Evolutionary conservation across 106 monocot genomes (phyloP).

Genomic region (Platanthera guangdongensis): DNA sequence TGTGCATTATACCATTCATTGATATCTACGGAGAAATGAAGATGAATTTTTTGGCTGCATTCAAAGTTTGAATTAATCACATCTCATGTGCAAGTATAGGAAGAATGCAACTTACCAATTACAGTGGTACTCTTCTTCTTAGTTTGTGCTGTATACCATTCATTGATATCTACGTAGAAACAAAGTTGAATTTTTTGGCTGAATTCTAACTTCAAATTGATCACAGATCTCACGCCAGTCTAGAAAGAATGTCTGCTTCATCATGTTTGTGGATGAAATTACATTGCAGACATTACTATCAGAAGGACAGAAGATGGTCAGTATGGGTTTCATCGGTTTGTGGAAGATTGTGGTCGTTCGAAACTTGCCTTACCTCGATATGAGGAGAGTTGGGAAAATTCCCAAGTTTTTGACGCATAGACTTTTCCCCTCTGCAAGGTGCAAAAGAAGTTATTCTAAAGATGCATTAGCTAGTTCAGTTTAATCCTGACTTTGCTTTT

Average conservation of each 20-base stretch:
- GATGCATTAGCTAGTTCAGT: neutral
- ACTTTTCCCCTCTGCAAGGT: conserved; percentile 90
- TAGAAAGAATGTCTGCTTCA: conserved; percentile 81
- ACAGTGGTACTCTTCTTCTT: neutral
- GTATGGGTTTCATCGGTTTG: conserved; percentile 60
- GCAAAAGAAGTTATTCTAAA: conserved; percentile 2
- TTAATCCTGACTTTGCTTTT: neutral
- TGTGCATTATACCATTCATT: conserved; percentile 1
- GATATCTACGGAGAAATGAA: neutral
- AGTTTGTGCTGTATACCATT: neutral
- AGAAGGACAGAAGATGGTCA: conserved; percentile 72
- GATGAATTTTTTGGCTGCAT: neutral
- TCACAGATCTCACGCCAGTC: conserved; percentile 74
- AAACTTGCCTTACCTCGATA: conserved; percentile 72
- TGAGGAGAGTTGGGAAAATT: conserved; percentile 89
- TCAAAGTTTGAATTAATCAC: conserved; percentile 12
- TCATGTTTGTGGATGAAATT: conserved; percentile 84
- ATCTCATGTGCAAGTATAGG: conserved; percentile 69
- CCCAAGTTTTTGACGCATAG: conserved; percentile 82
- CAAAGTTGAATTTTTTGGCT: neutral
- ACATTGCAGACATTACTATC: conserved; percentile 62
- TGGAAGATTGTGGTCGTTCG: conserved; percentile 80
- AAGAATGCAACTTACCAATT: conserved; percentile 33
- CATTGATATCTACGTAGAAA: neutral
- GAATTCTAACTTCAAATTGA: conserved; percentile 1